Conservation (phyloP, 1,139 yeast genomes). For the Fermentozyma sake region DNA sequence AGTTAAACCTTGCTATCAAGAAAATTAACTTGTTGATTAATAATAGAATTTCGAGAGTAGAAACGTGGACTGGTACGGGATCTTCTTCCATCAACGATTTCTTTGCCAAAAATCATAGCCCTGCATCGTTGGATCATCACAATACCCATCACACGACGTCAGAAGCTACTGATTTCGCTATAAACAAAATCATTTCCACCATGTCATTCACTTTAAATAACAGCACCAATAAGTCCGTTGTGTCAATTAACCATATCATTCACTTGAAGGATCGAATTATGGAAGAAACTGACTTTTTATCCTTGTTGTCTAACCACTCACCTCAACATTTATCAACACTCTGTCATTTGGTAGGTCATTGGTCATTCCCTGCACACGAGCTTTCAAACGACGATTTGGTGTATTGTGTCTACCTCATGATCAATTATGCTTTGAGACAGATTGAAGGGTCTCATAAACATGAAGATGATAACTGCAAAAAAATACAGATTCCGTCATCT, state of each 20-base stretch:
- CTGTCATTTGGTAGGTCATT: slow-evolving; percentile 37
- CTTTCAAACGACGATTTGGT: slow-evolving; percentile 64
- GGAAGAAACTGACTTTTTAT: slow-evolving; percentile 36
- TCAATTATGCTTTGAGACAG: slow-evolving; percentile 43
- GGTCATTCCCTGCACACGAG: slow-evolving; percentile 69
- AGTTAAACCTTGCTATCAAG: slow-evolving; percentile 24
- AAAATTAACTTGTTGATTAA: slow-evolving; percentile 23
- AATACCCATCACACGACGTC: slow-evolving; percentile 2
- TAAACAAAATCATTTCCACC: slow-evolving; percentile 21
- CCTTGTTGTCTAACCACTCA: slow-evolving; percentile 22
- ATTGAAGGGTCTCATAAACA: slow-evolving; percentile 13
- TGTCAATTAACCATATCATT: slow-evolving; percentile 20
- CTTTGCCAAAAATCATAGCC: slow-evolving; percentile 6
- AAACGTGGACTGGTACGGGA: slow-evolving; percentile 56
- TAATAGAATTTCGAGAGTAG: slow-evolving; percentile 45
- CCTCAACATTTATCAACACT: slow-evolving; percentile 20
- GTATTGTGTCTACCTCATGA: slow-evolving; percentile 54
- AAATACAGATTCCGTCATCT: slow-evolving; percentile 22
- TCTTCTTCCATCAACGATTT: slow-evolving; percentile 24
- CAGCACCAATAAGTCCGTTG: slow-evolving; percentile 20
- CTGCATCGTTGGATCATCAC: background rate
- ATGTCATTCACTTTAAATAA: slow-evolving; percentile 29
- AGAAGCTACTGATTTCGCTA: slow-evolving; percentile 5
- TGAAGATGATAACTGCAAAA: background rate
- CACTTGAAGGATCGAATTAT: slow-evolving; percentile 25